A percentile compares a stretch with the other conserved stretches of the same genome.
phyloP scores from a whole-genome alignment of 768 basidiomycete species.

The Suillus clintonianus region DNA sequence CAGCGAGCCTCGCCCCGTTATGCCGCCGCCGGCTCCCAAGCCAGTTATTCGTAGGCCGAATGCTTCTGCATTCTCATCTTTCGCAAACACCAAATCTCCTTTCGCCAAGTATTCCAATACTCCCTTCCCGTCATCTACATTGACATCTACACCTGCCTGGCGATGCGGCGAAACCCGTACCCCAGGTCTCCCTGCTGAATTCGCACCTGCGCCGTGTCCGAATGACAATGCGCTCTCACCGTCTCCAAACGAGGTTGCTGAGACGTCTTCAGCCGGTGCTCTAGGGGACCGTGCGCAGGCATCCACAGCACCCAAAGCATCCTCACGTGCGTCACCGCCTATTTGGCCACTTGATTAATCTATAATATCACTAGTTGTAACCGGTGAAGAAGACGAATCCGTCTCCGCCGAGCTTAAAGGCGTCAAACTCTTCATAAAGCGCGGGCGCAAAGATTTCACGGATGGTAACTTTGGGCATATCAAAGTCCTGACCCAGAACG shows the following conservation, averaged over 20 bases:
- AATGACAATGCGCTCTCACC: slow-evolving; percentile 9
- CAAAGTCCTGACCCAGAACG: slow-evolving; percentile 51
- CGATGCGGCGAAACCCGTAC: slow-evolving; percentile 11
- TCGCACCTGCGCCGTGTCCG: slow-evolving; percentile 2
- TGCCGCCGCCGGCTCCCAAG: slow-evolving; percentile 11
- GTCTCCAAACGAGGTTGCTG: slow-evolving; percentile 21
- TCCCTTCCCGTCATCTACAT: slow-evolving; percentile 20
- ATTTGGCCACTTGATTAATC: background rate
- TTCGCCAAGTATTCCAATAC: slow-evolving; percentile 32
- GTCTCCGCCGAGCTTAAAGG: slow-evolving; percentile 59
- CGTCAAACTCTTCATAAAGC: slow-evolving; percentile 52
- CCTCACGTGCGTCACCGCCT: slow-evolving; percentile 17
- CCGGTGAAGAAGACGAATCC: slow-evolving; percentile 69
- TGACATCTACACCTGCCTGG: slow-evolving; percentile 28
- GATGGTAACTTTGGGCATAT: slow-evolving; percentile 62
- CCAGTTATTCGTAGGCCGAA: slow-evolving; percentile 10
- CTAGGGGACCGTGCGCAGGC: background rate
- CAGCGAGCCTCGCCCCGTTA: slow-evolving; percentile 6
- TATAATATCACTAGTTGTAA: slow-evolving; percentile 31
- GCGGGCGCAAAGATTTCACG: slow-evolving; percentile 48
- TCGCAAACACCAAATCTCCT: slow-evolving; percentile 36
- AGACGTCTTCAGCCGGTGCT: background rate
- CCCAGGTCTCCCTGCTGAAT: slow-evolving; percentile 6
- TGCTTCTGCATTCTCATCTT: slow-evolving; percentile 40
- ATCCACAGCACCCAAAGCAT: slow-evolving; percentile 9